Conservation (phyloP, 164 flowering plant species). For the Amborella trichopoda region DNA sequence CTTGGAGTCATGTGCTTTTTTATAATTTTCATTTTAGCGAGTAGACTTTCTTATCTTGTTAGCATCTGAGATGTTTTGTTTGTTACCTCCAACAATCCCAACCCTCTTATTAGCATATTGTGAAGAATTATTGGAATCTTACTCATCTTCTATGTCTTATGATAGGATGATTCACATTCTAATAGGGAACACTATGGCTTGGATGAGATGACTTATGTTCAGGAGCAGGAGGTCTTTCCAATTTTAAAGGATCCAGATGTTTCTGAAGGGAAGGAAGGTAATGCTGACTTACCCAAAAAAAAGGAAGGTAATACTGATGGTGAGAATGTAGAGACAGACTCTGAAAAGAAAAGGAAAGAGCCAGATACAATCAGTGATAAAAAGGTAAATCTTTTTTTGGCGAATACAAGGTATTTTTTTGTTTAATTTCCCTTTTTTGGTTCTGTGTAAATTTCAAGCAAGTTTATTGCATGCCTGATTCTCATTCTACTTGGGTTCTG, state of each 20-base stretch:
- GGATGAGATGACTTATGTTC: slow-evolving; percentile 64
- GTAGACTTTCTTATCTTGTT: too few species aligned
- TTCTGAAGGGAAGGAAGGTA: slow-evolving; percentile 7
- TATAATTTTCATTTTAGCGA: too few species aligned
- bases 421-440: background rate
- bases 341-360: slow-evolving; percentile 50
- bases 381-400: slow-evolving; percentile 30
- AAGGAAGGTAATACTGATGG: background rate
- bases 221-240: slow-evolving; percentile 81
- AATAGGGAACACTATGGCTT: slow-evolving; percentile 23
- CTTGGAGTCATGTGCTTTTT: too few species aligned
- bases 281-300: too few species aligned
- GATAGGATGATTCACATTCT: slow-evolving; percentile 30
- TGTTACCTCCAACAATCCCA: too few species aligned
- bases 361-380: slow-evolving; percentile 48
- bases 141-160: too few species aligned
- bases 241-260: slow-evolving; percentile 13
- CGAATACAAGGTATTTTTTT: background rate
- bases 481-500: too few species aligned
- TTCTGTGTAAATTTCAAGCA: too few species aligned
- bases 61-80: too few species aligned
- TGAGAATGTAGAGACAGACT: slow-evolving; percentile 18
- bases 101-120: background rate
- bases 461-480: too few species aligned
- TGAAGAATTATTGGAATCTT: background rate